phyloP scores from a whole-genome alignment of 2,329 filamentous ascomycete species.

The Penicillium sp. region DNA sequence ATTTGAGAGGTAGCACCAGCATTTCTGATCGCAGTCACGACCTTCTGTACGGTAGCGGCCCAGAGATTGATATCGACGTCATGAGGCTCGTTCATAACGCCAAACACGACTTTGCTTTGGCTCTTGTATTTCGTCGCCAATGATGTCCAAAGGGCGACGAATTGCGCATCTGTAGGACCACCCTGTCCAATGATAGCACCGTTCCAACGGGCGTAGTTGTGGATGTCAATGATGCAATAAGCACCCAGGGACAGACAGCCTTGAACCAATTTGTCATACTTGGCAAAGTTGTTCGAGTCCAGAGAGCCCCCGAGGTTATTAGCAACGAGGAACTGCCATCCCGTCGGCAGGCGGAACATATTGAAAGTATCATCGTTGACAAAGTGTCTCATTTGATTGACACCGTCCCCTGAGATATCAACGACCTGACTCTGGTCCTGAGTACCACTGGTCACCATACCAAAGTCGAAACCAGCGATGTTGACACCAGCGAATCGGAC shows the following conservation, averaged over 20 bases:
- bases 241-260: slow-evolving; percentile 2
- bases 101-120: slow-evolving; percentile 1
- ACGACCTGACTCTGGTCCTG: slow-evolving; percentile 1
- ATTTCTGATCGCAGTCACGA: slow-evolving; percentile 4
- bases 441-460: slow-evolving; percentile 1
- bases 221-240: slow-evolving; percentile 6
- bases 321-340: not conserved
- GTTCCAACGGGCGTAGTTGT: slow-evolving; percentile 7
- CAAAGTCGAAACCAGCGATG: slow-evolving; percentile 7
- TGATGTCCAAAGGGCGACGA: slow-evolving; percentile 3
- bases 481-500: slow-evolving; percentile 5
- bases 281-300: slow-evolving; percentile 3
- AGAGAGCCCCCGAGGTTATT: slow-evolving; percentile 4
- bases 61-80: not conserved
- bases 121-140: slow-evolving; percentile 7
- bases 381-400: slow-evolving; percentile 5
- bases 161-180: slow-evolving; percentile 5
- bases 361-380: slow-evolving; percentile 5
- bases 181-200: slow-evolving; percentile 5
- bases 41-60: slow-evolving; percentile 2
- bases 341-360: slow-evolving; percentile 3
- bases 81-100: slow-evolving; percentile 6
- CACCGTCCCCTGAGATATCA: slow-evolving; percentile 1
- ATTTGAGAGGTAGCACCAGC: slow-evolving; percentile 3
- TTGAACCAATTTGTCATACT: slow-evolving; percentile 6